Conservation (phyloP, 1,284 basidiomycete genomes). For the Afroboletus lepidellus region DNA sequence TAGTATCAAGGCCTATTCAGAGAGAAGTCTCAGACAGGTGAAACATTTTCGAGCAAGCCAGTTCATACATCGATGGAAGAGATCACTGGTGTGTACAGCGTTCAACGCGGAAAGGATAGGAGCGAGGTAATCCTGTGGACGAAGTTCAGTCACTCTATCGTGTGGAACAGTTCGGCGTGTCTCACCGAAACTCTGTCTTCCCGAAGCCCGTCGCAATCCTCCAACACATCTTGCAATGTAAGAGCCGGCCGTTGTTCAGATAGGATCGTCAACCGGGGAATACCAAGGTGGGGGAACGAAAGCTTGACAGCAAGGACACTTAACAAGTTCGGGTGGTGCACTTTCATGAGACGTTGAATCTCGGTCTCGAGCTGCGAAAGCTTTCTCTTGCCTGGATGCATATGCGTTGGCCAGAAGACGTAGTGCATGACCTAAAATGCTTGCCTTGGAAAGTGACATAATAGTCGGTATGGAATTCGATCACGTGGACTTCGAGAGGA, state of each 20-base stretch:
- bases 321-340: conserved; percentile 62
- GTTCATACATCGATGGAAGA: conserved; percentile 61
- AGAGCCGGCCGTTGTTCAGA: conserved; percentile 63
- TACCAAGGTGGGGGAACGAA: conserved; percentile 45
- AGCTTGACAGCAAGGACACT: conserved; percentile 66
- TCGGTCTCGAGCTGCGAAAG: conserved; percentile 64
- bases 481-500: conserved; percentile 63
- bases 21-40: background rate
- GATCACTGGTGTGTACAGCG: conserved; percentile 56
- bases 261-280: conserved; percentile 59
- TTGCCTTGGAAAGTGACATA: conserved; percentile 63
- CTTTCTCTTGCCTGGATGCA: conserved; percentile 53
- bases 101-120: conserved; percentile 69
- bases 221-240: conserved; percentile 64
- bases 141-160: background rate
- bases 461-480: conserved; percentile 64
- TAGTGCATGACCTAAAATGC: background rate
- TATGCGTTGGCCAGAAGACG: background rate
- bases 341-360: conserved; percentile 53
- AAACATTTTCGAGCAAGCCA: background rate
- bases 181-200: conserved; percentile 64
- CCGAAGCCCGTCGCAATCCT: conserved; percentile 62
- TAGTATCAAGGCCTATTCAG: conserved; percentile 49
- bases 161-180: conserved; percentile 12
- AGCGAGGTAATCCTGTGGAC: conserved; percentile 60